Evolutionary conservation across 257 asterid genomes (phyloP).

Genomic region (Eustoma russellianum): DNA sequence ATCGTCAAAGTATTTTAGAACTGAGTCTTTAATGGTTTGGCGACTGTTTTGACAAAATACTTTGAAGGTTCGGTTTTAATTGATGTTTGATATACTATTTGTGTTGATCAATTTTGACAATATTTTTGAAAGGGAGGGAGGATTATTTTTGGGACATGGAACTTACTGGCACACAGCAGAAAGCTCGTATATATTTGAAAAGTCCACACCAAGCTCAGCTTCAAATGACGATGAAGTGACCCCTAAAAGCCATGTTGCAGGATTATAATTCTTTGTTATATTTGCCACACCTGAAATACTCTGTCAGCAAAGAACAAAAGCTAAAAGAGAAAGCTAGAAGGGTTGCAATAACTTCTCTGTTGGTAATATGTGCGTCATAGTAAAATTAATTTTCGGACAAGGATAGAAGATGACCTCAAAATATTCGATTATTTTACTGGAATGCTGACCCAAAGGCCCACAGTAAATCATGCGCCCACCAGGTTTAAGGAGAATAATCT

Average conservation of each 20-base stretch:
- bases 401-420: constrained; percentile 10
- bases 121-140: too few relatives aligned
- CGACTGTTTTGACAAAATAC: too few relatives aligned
- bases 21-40: too few relatives aligned
- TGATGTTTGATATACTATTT: too few relatives aligned
- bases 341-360: background rate
- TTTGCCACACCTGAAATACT: constrained; percentile 10
- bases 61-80: too few relatives aligned
- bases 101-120: too few relatives aligned
- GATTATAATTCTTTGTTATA: constrained; percentile 8
- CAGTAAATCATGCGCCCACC: constrained; percentile 10
- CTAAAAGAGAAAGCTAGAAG: background rate
- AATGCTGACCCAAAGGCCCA: constrained; percentile 7
- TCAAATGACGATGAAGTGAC: constrained; percentile 13
- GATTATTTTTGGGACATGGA: too few relatives aligned
- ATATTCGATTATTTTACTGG: constrained; percentile 2
- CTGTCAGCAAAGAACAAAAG: background rate
- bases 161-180: constrained; percentile 7
- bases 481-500: constrained; percentile 4
- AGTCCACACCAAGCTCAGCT: constrained; percentile 7
- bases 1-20: too few relatives aligned
- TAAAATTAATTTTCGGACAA: too few relatives aligned
- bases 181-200: constrained; percentile 1
- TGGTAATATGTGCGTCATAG: too few relatives aligned
- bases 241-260: constrained; percentile 16